phyloP scores from a whole-genome alignment of 768 basidiomycete genomes.

The Tremella mesenterica region DNA sequence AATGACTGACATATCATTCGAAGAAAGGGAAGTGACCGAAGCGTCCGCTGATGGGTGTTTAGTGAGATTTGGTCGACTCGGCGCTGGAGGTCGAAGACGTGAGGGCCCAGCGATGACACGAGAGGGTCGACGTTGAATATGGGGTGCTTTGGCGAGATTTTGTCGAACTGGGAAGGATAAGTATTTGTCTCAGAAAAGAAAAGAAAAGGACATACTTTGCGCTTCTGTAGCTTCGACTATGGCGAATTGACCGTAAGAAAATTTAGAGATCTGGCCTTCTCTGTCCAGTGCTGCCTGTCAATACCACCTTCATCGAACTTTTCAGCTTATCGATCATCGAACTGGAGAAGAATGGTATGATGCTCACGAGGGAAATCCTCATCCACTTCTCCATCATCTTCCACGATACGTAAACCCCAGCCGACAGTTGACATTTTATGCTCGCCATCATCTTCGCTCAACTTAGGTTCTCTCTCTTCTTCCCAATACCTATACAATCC shows the following conservation, averaged over 20 bases:
- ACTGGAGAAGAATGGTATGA: neutral
- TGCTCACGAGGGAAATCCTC: slow-evolving; percentile 92
- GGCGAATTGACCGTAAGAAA: slow-evolving; percentile 83
- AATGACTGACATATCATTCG: slow-evolving; percentile 37
- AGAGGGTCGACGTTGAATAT: slow-evolving; percentile 75
- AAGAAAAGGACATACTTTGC: slow-evolving; percentile 39
- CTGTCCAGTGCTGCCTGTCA: slow-evolving; percentile 69
- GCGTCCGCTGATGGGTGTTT: slow-evolving; percentile 25
- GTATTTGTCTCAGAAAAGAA: neutral
- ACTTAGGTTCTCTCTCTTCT: slow-evolving; percentile 53
- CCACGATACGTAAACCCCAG: slow-evolving; percentile 88
- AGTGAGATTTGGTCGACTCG: slow-evolving; percentile 3
- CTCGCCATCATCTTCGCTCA: slow-evolving; percentile 26
- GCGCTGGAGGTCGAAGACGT: slow-evolving; percentile 3
- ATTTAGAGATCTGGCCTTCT: slow-evolving; percentile 72
- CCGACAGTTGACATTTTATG: slow-evolving; percentile 64
- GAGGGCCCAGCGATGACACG: slow-evolving; percentile 56
- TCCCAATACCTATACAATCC: slow-evolving; percentile 92
- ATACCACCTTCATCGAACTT: neutral
- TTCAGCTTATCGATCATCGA: neutral
- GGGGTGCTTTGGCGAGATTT: slow-evolving; percentile 58
- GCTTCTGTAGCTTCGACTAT: slow-evolving; percentile 62
- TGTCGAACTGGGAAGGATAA: slow-evolving; percentile 52
- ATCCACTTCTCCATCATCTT: slow-evolving; percentile 96
- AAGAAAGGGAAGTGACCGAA: slow-evolving; percentile 37